Evolutionary conservation across 495 filamentous ascomycete genomes (phyloP), one percentile per base, ranked within the genome.

Genomic region (Penicillium egyptiacum): DNA sequence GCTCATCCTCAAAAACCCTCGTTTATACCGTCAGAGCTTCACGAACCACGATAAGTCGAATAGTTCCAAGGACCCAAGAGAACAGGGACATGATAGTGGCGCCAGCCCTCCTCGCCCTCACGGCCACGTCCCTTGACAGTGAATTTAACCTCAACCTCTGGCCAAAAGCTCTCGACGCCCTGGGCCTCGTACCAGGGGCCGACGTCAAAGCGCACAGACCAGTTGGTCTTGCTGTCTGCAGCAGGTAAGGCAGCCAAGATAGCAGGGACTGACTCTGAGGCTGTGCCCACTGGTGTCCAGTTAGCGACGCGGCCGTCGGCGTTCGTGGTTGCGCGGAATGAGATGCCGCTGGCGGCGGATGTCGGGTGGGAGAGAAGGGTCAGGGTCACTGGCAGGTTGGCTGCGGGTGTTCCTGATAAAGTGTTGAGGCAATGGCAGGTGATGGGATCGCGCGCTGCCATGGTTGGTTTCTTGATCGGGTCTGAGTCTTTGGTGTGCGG

Each of bases 11-110:
- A n/a, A 45, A 8, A 12, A 31, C 33, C 33, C n/a, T n/a, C n/a
- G n/a, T n/a, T n/a, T 17, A 8, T 19, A 16, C 46, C 12, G 10
- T 8, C 17, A 17, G 0, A 39, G n/a, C 11, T 23, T 73, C 59
- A 80, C 42, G 75, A 80, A 2, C 94, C 94, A 64, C 94, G 78
- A 73, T 98, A 98, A 6, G 94, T 97, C 48, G 90, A 90, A 75
- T 96, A 98, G 66, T 87, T 91, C 78, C 86, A 97, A 42, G 92
- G 92, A 53, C 90, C 85, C 74, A 98, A 69, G 70, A 98, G 63
- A 68, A 98, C 75, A 25, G 94, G 94, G 4, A 98, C 88, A 82
- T 98, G 94, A 64, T 92, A 97, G 75, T 95, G 89, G 75, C 89
- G 80, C 65, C 79, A 86, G 45, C 76, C 78, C 52, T 77, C 75